Evolutionary conservation across 176 grass and related monocot species (phyloP), one percentile per base, ranked within the genome.

Genomic region (Carex parvula): DNA sequence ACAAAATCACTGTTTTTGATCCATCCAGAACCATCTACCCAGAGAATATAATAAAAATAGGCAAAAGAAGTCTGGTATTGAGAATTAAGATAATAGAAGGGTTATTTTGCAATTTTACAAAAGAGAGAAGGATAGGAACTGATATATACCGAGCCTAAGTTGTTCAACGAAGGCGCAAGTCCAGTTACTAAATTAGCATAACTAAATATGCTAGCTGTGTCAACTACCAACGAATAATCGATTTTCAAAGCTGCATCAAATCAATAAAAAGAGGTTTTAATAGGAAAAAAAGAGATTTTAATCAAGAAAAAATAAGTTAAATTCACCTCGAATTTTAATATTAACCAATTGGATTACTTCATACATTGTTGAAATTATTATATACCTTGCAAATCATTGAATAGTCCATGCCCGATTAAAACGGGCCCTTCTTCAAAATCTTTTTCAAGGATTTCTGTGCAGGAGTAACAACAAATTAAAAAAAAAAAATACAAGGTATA

Each of bases 141-240:
- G 60, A 42, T 18, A 64, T 54, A 66, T 94, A 97, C 94, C 94
- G 89, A 94, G 75, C 90, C 92, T 79, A 97, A 64, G 29, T 50
- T 85, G 80, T 97, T 94, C 33, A 97, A 88, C 24, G 92, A 92
- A 89, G 94, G 77, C 16, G 84, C 71, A 84, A 64, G 24, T 56
- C 60, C 65, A 17, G 60, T 33, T 79, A 83, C 84, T 84, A 92
- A 83, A 72, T 92, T 91, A 0, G 63, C 77, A 85, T 84, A 92
- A 62, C 90, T 86, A 83, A 97, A 97, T 35, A 97, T 97, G 87
- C 81, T 87, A 66, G 87, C 82, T 4, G 94, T 97, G 86, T 97
- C 92, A 88, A 97, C 90, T 30, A 92, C 86, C 78, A 84, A 82
- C 29, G 48, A 42, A 44, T 94, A 88, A 88, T 97, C 92, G 86